These are phyloP conservation scores for Candida ipomoeae DNA, from an alignment of 805 yeast species.

Conservation along the genomic window DNA sequence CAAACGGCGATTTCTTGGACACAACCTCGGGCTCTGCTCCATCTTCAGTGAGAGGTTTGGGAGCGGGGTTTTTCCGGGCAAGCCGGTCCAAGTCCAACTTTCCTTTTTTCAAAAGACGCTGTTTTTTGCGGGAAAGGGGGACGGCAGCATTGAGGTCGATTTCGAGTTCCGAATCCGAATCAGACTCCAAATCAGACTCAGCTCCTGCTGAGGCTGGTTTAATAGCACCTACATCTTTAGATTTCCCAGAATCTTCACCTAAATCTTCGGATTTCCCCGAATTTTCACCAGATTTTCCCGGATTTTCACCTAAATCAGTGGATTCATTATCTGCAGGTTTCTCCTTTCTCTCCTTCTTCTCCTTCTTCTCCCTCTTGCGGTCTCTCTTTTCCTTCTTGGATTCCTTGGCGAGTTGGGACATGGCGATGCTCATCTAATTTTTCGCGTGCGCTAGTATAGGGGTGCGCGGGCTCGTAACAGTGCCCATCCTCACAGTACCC, in stretches of 20 bases:
- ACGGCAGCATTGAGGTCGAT: slow-evolving; percentile 56
- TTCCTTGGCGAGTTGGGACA: slow-evolving; percentile 14
- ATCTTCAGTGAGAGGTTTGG: slow-evolving; percentile 36
- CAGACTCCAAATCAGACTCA: background rate
- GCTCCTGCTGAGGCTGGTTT: background rate
- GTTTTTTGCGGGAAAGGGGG: slow-evolving; percentile 84
- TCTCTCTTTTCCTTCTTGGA: slow-evolving; percentile 23
- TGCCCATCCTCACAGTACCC: too few relatives aligned
- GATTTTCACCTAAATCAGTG: background rate
- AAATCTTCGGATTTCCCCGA: too few relatives aligned
- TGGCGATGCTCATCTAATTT: slow-evolving; percentile 13
- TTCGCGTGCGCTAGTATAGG: background rate
- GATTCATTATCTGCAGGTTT: background rate
- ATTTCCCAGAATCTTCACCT: too few relatives aligned
- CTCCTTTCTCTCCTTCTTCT: slow-evolving; percentile 16
- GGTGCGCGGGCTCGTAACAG: background rate
- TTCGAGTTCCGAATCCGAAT: slow-evolving; percentile 45
- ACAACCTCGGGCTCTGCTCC: slow-evolving; percentile 23
- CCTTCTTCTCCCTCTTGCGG: slow-evolving; percentile 21
- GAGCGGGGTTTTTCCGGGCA: slow-evolving; percentile 34
- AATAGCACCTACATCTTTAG: background rate
- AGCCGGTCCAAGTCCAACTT: slow-evolving; percentile 65
- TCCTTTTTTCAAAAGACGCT: slow-evolving; percentile 76
- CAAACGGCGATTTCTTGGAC: slow-evolving; percentile 49
- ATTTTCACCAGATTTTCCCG: too few relatives aligned